phyloP scores from a whole-genome alignment of 805 yeast genomes.

The Candida orba region DNA sequence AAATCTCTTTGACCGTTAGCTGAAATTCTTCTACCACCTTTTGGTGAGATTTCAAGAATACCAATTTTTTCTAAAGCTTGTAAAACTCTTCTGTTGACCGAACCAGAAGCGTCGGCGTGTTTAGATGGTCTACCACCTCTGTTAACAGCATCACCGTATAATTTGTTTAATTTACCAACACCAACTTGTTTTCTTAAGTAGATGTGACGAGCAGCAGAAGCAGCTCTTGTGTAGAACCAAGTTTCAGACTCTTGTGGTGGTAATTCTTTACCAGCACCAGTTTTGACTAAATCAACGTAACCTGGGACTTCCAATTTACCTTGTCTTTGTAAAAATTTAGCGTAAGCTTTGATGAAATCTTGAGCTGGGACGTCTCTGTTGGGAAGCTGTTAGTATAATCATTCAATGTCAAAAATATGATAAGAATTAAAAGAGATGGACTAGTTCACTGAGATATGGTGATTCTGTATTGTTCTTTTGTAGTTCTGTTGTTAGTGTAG shows the following conservation, averaged over 20 bases:
- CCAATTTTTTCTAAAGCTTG: slow-evolving; percentile 98
- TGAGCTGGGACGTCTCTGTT: slow-evolving; percentile 99
- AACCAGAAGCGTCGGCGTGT: slow-evolving; percentile 99
- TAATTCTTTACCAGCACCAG: slow-evolving; percentile 97
- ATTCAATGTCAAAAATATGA: background rate
- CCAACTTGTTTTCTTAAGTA: slow-evolving; percentile 99
- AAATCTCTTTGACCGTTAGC: slow-evolving; percentile 99
- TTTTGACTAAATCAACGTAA: slow-evolving; percentile 99
- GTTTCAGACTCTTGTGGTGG: slow-evolving; percentile 99
- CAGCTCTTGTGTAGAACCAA: slow-evolving; percentile 99
- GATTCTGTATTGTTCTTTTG: too few species aligned
- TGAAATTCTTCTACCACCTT: slow-evolving; percentile 99
- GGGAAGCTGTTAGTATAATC: slow-evolving; percentile 23
- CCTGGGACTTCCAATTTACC: slow-evolving; percentile 99
- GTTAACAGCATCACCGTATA: slow-evolving; percentile 98
- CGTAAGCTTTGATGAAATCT: slow-evolving; percentile 99
- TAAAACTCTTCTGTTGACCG: slow-evolving; percentile 96
- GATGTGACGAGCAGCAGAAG: slow-evolving; percentile 99
- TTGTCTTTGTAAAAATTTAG: slow-evolving; percentile 99
- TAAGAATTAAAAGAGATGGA: background rate
- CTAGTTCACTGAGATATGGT: background rate
- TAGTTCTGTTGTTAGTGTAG: too few species aligned
- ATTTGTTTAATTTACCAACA: slow-evolving; percentile 98
- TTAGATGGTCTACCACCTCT: slow-evolving; percentile 98
- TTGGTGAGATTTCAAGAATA: slow-evolving; percentile 90